Evolutionary conservation across 805 yeast genomes (phyloP).

Genomic region (Zygoascus biomembranicola): DNA sequence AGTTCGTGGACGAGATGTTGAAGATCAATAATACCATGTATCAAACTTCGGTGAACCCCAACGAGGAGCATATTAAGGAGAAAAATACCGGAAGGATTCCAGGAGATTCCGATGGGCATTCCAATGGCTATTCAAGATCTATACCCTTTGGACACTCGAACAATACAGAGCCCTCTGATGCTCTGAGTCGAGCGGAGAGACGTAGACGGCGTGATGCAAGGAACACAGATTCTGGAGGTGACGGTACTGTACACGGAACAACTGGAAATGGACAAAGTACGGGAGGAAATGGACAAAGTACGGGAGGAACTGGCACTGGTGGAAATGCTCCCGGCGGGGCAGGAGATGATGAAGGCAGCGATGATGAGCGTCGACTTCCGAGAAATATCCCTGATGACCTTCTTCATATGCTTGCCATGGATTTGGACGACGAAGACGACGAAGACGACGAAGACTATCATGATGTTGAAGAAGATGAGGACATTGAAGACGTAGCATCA

Average conservation of each 20-base stretch:
- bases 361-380: neutral
- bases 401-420: neutral
- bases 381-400: neutral
- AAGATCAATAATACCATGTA: neutral
- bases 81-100: neutral
- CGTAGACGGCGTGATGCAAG: neutral
- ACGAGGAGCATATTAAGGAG: neutral
- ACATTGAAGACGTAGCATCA: neutral
- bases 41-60: neutral
- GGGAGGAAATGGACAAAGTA: neutral
- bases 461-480: neutral
- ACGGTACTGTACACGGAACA: neutral
- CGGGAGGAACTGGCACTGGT: neutral
- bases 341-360: neutral
- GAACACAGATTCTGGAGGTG: neutral
- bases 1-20: neutral
- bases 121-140: neutral
- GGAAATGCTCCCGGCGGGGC: neutral
- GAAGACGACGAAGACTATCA: conserved; percentile 1
- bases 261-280: neutral
- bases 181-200: neutral
- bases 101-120: too few species aligned
- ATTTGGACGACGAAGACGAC: neutral
- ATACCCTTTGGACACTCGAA: neutral
- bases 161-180: neutral